Base-by-base conservation (phyloP, 768 basidiomycete species). In the Termitomyces sp. region DNA sequence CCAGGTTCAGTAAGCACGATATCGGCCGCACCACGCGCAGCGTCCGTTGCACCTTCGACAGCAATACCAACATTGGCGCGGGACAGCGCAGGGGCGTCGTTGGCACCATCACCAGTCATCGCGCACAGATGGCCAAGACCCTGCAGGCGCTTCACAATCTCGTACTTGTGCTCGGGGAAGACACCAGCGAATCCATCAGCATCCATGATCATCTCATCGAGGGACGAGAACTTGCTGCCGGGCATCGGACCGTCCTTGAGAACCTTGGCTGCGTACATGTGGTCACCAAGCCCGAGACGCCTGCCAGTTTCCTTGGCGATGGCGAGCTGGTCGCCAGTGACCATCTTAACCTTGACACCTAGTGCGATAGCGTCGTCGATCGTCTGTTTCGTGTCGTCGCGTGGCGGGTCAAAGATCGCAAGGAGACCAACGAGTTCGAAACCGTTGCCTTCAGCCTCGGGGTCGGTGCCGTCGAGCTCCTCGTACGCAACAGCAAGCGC, bases 71-170 rank as follows among this genome's bases (percentile, higher is more conserved):
- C 96, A 72, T 98, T 98, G 72, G 95, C 96, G 70, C 95, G 92
- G 59, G 95, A 96, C 42, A 98, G 82, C 69, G 96, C 96, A 54
- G 96, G 96, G 56, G 96, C 96, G 63, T 98, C 95, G 72, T 98
- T 98, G 69, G 96, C 96, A 83, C 96, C 96, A 68, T 98, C 96
- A 82, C 96, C 96, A 72, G 96, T 98, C 96, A 98, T 98, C 58
- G 96, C 96, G 73, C 91, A 93, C 59, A 97, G 76, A 74, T 97
- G 94, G 50, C 94, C 96, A 60, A 98, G 88, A 70, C 86, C 92
- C 71, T 98, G 96, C 55, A 98, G 87, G 65, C 95, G 92, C 80
- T 96, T 97, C 78, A 98, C 96, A 61, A 98, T 98, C 75, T 98
- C 96, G 72, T 96, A 98, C 83, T 98, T 98, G 90, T 97, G 96